Percentiles rank a stretch among this genome's conserved stretches.
Conservation (phyloP, 164 flowering plant species). For the Magnolia sinica region DNA sequence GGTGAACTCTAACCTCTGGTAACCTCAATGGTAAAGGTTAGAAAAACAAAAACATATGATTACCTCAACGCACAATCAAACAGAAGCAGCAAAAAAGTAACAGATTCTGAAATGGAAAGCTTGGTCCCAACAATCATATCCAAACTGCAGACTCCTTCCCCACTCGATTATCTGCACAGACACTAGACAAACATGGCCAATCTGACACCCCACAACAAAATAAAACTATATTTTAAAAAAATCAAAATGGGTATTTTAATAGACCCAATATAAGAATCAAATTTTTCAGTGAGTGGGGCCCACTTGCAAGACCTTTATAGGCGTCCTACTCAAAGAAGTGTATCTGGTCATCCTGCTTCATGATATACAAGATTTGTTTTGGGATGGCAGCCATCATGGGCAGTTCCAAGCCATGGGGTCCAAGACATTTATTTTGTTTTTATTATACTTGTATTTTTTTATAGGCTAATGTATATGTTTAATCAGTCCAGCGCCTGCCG, state of each 20-base stretch:
- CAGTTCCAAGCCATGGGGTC: constrained; percentile 28
- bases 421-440: constrained; percentile 16
- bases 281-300: constrained; percentile 34
- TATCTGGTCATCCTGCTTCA: constrained; percentile 21
- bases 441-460: constrained; percentile 2
- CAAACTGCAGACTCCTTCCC: constrained; percentile 24
- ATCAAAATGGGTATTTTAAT: constrained; percentile 3
- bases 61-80: neutral
- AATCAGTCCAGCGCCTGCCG: neutral
- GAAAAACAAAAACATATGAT: neutral
- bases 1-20: neutral
- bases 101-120: constrained; percentile 11
- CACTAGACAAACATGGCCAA: constrained; percentile 42
- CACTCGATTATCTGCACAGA: constrained; percentile 21
- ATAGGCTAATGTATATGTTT: constrained; percentile 1
- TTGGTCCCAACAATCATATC: constrained; percentile 23
- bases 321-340: constrained; percentile 25
- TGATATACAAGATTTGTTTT: constrained; percentile 11
- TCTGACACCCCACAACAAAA: constrained; percentile 46
- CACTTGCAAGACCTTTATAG: constrained; percentile 23
- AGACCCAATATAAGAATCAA: constrained; percentile 17
- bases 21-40: neutral
- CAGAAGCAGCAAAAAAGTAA: constrained; percentile 5
- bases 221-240: constrained; percentile 3
- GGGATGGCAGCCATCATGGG: constrained; percentile 38